Evolutionary conservation across 352 stramenopile species (phyloP).

Genomic region (Globisporangium yorkense): DNA sequence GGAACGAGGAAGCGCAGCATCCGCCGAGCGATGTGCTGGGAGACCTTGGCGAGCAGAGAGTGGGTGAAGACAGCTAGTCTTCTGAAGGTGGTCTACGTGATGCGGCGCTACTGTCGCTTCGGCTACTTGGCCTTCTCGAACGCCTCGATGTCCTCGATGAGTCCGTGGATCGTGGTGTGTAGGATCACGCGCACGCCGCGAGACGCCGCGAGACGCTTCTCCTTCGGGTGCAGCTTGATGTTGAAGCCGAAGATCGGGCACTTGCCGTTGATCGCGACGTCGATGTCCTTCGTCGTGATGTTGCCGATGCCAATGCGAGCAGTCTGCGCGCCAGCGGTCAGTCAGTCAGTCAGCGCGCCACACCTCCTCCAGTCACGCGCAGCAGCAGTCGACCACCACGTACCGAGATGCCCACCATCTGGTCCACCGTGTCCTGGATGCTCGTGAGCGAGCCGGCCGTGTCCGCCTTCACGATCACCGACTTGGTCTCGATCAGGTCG

Average conservation of each 20-base stretch:
- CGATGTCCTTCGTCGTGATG: constrained; percentile 72
- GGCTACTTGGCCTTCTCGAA: constrained; percentile 19
- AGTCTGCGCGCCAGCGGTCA: constrained; percentile 28
- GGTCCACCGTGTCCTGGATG: constrained; percentile 80
- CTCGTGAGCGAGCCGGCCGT: constrained; percentile 70
- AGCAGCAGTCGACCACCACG: background rate
- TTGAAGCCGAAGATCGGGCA: constrained; percentile 86
- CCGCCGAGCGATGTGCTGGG: background rate
- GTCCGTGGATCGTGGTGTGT: constrained; percentile 60
- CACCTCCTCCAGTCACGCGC: background rate
- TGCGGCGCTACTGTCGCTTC: background rate
- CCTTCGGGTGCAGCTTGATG: constrained; percentile 56
- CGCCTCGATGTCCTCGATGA: constrained; percentile 68
- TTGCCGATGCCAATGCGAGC: constrained; percentile 74
- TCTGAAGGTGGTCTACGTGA: background rate
- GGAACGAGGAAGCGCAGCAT: background rate
- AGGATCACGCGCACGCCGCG: constrained; percentile 65
- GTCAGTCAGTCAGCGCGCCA: background rate
- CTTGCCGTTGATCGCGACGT: constrained; percentile 71
- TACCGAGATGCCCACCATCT: constrained; percentile 56
- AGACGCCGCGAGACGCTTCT: constrained; percentile 46
- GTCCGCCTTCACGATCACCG: constrained; percentile 80
- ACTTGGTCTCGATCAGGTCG: constrained; percentile 41
- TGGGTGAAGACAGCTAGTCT: background rate
- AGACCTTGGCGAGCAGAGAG: background rate